These are phyloP conservation scores for Sporothrix humicola DNA, from an alignment of 2,329 filamentous ascomycete species.

Conservation along the genomic window DNA sequence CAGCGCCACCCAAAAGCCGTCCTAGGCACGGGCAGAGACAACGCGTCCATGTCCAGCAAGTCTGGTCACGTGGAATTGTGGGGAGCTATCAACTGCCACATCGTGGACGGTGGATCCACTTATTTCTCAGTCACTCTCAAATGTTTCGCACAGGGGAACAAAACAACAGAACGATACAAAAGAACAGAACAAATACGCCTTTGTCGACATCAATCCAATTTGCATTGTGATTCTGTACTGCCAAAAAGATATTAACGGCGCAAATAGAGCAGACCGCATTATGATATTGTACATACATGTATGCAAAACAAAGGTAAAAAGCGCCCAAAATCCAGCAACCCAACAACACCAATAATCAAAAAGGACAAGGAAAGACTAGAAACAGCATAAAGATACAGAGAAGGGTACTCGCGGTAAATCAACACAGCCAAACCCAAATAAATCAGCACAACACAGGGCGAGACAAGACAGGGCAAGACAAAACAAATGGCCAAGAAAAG, in stretches of 20 bases:
- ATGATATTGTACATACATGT: not conserved
- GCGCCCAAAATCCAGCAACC: not conserved
- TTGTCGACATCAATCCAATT: not conserved
- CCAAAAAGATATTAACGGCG: not conserved
- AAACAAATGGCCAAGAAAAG: not conserved
- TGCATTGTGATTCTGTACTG: not conserved
- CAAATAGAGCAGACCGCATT: not conserved
- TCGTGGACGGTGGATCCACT: not conserved
- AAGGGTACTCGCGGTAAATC: not conserved
- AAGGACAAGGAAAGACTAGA: not conserved
- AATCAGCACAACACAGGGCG: no score
- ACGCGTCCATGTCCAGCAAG: slow-evolving; percentile 29
- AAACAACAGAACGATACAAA: not conserved
- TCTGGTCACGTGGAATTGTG: slow-evolving; percentile 28
- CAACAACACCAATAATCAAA: slow-evolving; percentile 3
- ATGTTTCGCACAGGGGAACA: not conserved
- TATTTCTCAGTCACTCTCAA: not conserved
- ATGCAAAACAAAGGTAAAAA: slow-evolving; percentile 16
- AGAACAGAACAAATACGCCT: not conserved
- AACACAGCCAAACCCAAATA: not conserved
- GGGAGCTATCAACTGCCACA: slow-evolving; percentile 3
- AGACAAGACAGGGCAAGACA: not conserved
- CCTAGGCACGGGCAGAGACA: slow-evolving; percentile 29
- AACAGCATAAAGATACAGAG: not conserved
- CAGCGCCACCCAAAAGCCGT: slow-evolving; percentile 18